phyloP scores from a whole-genome alignment of 148 eudicot species.

The Amaranthus palmeri region DNA sequence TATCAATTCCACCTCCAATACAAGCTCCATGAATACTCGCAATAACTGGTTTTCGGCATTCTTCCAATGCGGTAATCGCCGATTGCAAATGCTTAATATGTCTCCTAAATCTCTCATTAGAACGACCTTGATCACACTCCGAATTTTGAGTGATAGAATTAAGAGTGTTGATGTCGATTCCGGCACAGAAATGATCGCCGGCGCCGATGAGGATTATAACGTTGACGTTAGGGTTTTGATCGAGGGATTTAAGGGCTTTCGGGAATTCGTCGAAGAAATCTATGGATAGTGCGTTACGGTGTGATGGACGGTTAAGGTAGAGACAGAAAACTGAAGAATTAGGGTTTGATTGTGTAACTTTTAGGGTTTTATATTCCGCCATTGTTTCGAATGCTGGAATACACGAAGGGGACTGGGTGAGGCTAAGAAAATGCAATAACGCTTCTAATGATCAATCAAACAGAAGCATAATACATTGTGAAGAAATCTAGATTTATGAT shows the following conservation, averaged over 20 bases:
- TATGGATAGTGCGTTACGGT: conserved; percentile 56
- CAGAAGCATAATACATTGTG: no score
- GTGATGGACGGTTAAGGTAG: conserved; percentile 50
- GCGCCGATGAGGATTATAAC: conserved; percentile 60
- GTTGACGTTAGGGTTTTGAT: conserved; percentile 53
- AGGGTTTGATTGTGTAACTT: conserved; percentile 27
- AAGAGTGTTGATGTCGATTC: conserved; percentile 63
- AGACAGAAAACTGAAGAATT: conserved; percentile 44
- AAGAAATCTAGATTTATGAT: no score
- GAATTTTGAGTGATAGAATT: background rate
- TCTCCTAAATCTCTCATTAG: conserved; percentile 56
- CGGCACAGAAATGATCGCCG: conserved; percentile 78
- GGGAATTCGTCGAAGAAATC: conserved; percentile 80
- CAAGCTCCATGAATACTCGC: conserved; percentile 71
- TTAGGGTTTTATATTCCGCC: conserved; percentile 50
- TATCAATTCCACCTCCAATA: conserved; percentile 77
- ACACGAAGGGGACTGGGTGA: background rate
- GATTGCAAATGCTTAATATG: conserved; percentile 53
- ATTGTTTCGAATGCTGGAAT: conserved; percentile 10
- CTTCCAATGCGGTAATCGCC: conserved; percentile 66
- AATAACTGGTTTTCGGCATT: conserved; percentile 86
- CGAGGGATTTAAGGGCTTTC: conserved; percentile 62
- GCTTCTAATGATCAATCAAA: no score
- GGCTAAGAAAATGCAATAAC: no score
- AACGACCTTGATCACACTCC: conserved; percentile 44